A percentile compares a stretch with the other conserved stretches of the same genome.
phyloP scores from a whole-genome alignment of 495 filamentous ascomycete genomes.

The Penicillium alfredii region DNA sequence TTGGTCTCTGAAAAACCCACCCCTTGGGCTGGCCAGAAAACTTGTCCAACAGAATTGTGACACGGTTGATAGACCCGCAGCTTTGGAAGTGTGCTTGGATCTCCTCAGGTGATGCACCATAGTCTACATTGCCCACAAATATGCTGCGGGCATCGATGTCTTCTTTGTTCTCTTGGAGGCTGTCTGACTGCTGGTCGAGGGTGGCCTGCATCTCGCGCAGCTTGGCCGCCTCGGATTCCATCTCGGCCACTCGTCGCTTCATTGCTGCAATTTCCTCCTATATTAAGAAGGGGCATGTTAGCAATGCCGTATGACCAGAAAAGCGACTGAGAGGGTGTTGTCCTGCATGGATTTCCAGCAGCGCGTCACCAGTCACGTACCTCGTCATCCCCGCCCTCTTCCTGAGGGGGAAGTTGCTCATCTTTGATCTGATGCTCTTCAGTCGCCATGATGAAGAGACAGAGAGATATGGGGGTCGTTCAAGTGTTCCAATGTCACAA shows the following conservation, averaged over 20 bases:
- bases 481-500: too few relatives aligned
- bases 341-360: background rate
- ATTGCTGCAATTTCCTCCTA: constrained; percentile 95
- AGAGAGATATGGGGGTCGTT: too few relatives aligned
- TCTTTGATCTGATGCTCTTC: constrained; percentile 37
- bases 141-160: constrained; percentile 94
- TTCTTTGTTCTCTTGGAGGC: constrained; percentile 85
- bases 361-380: constrained; percentile 21
- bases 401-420: constrained; percentile 33
- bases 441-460: constrained; percentile 35
- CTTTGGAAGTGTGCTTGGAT: constrained; percentile 99
- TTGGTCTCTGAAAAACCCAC: constrained; percentile 46
- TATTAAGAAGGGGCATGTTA: constrained; percentile 6
- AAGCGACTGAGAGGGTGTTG: too few relatives aligned
- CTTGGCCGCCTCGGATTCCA: constrained; percentile 97
- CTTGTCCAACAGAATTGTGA: constrained; percentile 96
- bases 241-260: constrained; percentile 96
- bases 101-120: constrained; percentile 95
- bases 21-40: constrained; percentile 98
- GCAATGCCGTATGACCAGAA: background rate
- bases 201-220: constrained; percentile 93
- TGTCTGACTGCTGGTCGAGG: constrained; percentile 77
- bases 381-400: constrained; percentile 43
- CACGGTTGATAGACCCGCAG: constrained; percentile 95
- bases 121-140: constrained; percentile 99